Evolutionary conservation across 768 basidiomycete species (phyloP).

Genomic region (Hygrophorus pudorinus): DNA sequence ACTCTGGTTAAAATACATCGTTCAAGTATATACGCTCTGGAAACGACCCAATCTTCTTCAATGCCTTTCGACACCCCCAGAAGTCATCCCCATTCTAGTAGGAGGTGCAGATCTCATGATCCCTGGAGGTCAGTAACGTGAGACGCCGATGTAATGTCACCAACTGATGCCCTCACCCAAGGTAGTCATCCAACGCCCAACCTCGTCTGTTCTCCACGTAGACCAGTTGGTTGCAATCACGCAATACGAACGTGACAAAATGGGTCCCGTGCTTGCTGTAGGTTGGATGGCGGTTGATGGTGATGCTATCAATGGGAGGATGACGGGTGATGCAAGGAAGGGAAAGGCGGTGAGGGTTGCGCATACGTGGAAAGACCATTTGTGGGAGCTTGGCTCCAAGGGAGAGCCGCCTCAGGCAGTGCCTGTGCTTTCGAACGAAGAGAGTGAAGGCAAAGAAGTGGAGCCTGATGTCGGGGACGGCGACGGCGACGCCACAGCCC

Average conservation of each 20-base stretch:
- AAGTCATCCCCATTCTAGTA: conserved; percentile 61
- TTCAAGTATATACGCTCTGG: conserved; percentile 64
- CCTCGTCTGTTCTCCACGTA: conserved; percentile 22
- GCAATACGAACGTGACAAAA: conserved; percentile 30
- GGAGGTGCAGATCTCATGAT: conserved; percentile 87
- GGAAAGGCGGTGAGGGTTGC: conserved; percentile 70
- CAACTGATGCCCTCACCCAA: conserved; percentile 16
- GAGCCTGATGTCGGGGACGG: conserved; percentile 8
- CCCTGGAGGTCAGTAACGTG: conserved; percentile 49
- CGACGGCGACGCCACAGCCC: conserved; percentile 3
- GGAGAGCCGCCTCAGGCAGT: conserved; percentile 39
- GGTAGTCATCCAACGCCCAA: conserved; percentile 44
- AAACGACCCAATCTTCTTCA: conserved; percentile 62
- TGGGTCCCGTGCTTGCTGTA: conserved; percentile 62
- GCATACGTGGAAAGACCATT: conserved; percentile 68
- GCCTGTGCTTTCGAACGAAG: conserved; percentile 2
- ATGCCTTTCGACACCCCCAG: conserved; percentile 55
- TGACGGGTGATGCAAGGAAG: conserved; percentile 25
- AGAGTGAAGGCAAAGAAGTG: conserved; percentile 12
- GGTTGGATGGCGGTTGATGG: conserved; percentile 58
- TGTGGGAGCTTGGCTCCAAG: conserved; percentile 69
- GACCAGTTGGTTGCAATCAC: conserved; percentile 56
- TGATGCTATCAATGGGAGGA: conserved; percentile 26
- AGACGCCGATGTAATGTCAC: background rate
- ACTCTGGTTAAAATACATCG: background rate